Percentiles rank a stretch among this genome's conserved stretches.
Conservation (phyloP, 352 stramenopile species). For the Phytophthora boehmeriae region DNA sequence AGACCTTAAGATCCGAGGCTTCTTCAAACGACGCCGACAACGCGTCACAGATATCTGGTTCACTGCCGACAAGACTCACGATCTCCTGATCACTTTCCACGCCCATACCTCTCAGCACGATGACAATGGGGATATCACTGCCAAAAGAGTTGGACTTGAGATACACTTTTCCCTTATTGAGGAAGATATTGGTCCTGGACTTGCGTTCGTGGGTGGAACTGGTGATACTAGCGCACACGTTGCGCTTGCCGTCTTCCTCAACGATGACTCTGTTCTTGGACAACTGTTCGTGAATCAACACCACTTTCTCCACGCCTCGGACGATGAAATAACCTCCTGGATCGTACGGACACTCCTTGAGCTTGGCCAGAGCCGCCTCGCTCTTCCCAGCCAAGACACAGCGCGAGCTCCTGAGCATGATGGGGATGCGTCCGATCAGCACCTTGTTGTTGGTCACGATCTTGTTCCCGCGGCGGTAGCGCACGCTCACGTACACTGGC, state of each 20-base stretch:
- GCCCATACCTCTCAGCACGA: constrained; percentile 98
- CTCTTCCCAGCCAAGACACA: constrained; percentile 96
- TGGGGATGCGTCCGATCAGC: constrained; percentile 95
- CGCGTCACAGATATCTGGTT: constrained; percentile 94
- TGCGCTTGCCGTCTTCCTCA: constrained; percentile 95
- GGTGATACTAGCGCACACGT: constrained; percentile 95
- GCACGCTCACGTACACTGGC: constrained; percentile 99
- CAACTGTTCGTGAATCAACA: constrained; percentile 99
- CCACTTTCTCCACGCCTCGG: constrained; percentile 98
- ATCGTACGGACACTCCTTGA: constrained; percentile 99
- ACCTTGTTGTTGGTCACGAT: constrained; percentile 99
- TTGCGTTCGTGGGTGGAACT: constrained; percentile 99
- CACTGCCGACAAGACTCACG: constrained; percentile 94
- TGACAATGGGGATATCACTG: constrained; percentile 97
- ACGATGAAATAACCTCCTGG: constrained; percentile 99
- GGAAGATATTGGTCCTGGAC: constrained; percentile 96
- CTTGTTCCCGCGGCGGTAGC: constrained; percentile 97
- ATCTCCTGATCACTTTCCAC: constrained; percentile 99
- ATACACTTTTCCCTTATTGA: constrained; percentile 97
- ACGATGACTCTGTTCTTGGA: constrained; percentile 99
- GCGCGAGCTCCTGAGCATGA: constrained; percentile 98
- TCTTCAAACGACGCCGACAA: constrained; percentile 97
- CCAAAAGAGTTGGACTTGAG: constrained; percentile 99
- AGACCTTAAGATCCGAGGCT: constrained; percentile 93
- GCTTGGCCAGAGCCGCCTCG: constrained; percentile 93